Percentiles rank a stretch among this genome's conserved stretches.
Evolutionary conservation across 208 protist genomes (phyloP).

Genomic region (Acanthamoeba quina): DNA sequence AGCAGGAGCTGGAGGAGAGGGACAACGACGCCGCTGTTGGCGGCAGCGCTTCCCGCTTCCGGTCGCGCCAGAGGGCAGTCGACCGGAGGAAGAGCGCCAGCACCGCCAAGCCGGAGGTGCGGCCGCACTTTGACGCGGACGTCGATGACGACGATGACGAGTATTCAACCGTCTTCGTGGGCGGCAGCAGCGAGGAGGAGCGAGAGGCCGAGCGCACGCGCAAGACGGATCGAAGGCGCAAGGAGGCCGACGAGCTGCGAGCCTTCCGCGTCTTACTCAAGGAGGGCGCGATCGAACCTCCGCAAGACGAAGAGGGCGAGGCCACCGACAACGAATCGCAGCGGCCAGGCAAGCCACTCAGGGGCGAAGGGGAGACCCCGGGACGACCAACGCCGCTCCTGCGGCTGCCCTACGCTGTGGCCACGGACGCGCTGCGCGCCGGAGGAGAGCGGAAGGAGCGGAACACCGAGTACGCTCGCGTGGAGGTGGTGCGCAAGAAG

Average conservation of each 20-base stretch:
- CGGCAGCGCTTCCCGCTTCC: neutral
- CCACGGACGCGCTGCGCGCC: neutral
- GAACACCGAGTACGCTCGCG: slow-evolving; percentile 8
- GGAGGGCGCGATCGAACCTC: neutral
- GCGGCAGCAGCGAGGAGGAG: slow-evolving; percentile 52
- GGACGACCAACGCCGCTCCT: neutral
- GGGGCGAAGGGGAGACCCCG: neutral
- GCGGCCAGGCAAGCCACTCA: neutral
- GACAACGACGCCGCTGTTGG: neutral
- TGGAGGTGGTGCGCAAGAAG: slow-evolving; percentile 68
- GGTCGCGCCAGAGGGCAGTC: neutral
- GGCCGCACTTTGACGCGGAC: neutral
- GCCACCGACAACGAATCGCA: neutral
- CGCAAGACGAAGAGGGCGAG: neutral
- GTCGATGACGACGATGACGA: slow-evolving; percentile 5
- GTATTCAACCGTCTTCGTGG: slow-evolving; percentile 34
- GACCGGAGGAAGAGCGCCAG: neutral
- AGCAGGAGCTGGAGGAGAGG: neutral
- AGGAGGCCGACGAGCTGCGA: slow-evolving; percentile 3
- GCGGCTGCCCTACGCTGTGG: neutral
- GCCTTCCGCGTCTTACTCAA: slow-evolving; percentile 32
- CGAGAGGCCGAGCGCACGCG: slow-evolving; percentile 9
- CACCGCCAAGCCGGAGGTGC: neutral
- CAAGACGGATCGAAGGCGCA: neutral
- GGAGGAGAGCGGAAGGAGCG: neutral